phyloP scores from a whole-genome alignment of 192 early-diverging fungal genomes.

The Mortierella claussenii region DNA sequence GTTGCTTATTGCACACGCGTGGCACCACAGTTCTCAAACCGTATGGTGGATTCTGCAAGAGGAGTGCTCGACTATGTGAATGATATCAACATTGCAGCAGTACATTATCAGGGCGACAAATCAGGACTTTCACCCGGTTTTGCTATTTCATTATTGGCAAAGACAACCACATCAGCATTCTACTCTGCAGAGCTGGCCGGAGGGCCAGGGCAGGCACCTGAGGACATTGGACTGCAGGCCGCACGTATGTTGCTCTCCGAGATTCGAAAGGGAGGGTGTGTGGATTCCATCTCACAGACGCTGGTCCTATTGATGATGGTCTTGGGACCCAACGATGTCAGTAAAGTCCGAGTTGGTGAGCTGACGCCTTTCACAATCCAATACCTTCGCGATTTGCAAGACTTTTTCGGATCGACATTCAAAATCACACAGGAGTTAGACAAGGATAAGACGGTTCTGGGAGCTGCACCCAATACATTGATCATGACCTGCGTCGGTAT shows the following conservation, averaged over 20 bases:
- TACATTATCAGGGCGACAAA: constrained; percentile 97
- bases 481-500: constrained; percentile 89
- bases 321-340: constrained; percentile 92
- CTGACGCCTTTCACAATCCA: constrained; percentile 94
- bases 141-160: constrained; percentile 90
- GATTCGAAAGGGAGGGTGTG: constrained; percentile 89
- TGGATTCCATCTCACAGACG: constrained; percentile 92
- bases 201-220: constrained; percentile 82
- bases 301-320: constrained; percentile 88
- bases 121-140: constrained; percentile 94
- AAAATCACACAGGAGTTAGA: constrained; percentile 87
- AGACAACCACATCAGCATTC: constrained; percentile 86
- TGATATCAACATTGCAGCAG: constrained; percentile 97
- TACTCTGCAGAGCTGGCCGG: constrained; percentile 90
- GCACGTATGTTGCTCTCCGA: constrained; percentile 85
- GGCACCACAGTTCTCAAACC: constrained; percentile 94
- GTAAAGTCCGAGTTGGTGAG: constrained; percentile 86
- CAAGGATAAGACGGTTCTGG: constrained; percentile 68
- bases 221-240: constrained; percentile 86
- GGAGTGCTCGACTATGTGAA: constrained; percentile 93
- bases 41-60: constrained; percentile 89
- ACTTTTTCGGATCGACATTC: constrained; percentile 92
- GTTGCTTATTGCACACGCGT: constrained; percentile 91
- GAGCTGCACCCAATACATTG: constrained; percentile 57
- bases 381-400: constrained; percentile 88